Percentiles rank a stretch among this genome's conserved stretches.
phyloP scores from a whole-genome alignment of 2,329 filamentous ascomycete species.

The Neonectria magnoliae region DNA sequence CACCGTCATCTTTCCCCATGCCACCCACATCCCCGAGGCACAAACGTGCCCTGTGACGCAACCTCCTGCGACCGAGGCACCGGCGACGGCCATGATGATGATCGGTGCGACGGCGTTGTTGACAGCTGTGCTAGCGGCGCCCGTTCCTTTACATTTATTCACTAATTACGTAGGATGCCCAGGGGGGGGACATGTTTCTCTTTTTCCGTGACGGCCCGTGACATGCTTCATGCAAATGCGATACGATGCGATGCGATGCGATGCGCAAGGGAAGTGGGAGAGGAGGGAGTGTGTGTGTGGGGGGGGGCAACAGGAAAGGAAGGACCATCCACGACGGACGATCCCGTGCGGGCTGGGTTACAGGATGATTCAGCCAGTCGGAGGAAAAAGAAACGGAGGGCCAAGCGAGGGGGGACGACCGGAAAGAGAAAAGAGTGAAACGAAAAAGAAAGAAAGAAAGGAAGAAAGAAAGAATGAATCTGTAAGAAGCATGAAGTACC shows the following conservation, averaged over 20 bases:
- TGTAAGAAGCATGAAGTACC: no score
- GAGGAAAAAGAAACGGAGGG: slow-evolving; percentile 16
- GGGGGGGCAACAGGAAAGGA: background rate
- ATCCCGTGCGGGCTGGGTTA: slow-evolving; percentile 16
- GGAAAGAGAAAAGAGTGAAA: slow-evolving; percentile 13
- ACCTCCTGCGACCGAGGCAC: background rate
- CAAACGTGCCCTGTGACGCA: background rate
- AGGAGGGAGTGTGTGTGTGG: no score
- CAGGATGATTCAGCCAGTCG: slow-evolving; percentile 13
- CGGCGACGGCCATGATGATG: background rate
- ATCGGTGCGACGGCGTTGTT: background rate
- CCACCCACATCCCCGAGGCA: background rate
- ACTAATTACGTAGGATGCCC: no score
- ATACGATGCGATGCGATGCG: no score
- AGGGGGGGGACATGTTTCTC: background rate
- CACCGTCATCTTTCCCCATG: slow-evolving; percentile 1
- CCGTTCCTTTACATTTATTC: no score
- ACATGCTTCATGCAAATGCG: background rate
- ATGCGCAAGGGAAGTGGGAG: no score
- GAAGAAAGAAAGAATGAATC: no score
- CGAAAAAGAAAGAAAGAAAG: background rate
- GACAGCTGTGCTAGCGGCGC: background rate
- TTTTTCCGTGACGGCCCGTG: slow-evolving; percentile 2
- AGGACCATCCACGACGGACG: background rate
- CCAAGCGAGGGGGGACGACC: slow-evolving; percentile 15